These are phyloP conservation scores for Trichoderma koningii DNA, from an alignment of 2,329 filamentous ascomycete species.

Conservation along the genomic window DNA sequence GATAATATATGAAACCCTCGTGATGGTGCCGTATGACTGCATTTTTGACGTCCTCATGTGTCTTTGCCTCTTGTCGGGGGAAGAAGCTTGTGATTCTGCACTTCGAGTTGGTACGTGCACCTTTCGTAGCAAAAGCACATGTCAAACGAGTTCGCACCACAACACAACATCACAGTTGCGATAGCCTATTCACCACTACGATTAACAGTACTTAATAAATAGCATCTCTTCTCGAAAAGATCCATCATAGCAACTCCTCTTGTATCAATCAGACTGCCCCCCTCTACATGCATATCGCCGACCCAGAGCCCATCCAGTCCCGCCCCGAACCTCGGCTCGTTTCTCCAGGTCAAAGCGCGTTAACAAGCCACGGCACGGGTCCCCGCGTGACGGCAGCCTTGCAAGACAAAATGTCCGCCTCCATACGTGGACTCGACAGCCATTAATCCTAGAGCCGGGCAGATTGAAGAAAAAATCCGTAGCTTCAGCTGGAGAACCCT, in stretches of 20 bases:
- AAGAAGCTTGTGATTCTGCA: constrained; percentile 9
- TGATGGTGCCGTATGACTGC: constrained; percentile 20
- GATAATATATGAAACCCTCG: constrained; percentile 3
- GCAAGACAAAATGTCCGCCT: neutral
- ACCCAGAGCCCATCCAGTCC: neutral
- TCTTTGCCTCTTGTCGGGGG: neutral
- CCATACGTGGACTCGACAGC: neutral
- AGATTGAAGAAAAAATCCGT: too few relatives aligned
- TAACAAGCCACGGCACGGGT: neutral
- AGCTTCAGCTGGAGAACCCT: too few relatives aligned
- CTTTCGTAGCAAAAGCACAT: constrained; percentile 1
- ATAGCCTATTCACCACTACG: too few relatives aligned
- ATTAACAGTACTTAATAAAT: too few relatives aligned
- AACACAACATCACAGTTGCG: too few relatives aligned
- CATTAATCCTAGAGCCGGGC: too few relatives aligned
- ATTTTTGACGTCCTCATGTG: neutral
- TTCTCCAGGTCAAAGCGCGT: constrained; percentile 4
- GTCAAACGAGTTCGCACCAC: too few relatives aligned
- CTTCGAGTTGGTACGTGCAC: too few relatives aligned
- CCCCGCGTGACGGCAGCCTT: neutral
- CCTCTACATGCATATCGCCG: constrained; percentile 12
- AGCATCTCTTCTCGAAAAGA: too few relatives aligned
- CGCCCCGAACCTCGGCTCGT: constrained; percentile 22
- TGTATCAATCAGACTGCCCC: neutral
- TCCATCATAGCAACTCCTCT: too few relatives aligned